These are phyloP conservation scores for Skeletonema marinoi DNA, from an alignment of 108 stramenopile species.

Conservation along the genomic window DNA sequence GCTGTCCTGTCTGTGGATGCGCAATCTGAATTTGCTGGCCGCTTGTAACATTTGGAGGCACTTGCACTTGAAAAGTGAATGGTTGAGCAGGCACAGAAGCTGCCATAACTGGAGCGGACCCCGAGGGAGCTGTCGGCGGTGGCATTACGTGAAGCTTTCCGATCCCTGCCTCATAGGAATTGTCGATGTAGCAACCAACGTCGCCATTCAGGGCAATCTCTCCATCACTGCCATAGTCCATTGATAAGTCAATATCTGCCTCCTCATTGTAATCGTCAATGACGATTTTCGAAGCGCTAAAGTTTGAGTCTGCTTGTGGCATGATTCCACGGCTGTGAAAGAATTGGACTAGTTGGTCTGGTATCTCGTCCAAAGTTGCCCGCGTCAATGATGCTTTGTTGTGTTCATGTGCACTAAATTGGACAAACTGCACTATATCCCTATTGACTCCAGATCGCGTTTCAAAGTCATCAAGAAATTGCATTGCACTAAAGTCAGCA, in stretches of 20 bases:
- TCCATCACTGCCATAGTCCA: slow-evolving; percentile 33
- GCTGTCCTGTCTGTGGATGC: slow-evolving; percentile 63
- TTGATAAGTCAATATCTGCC: slow-evolving; percentile 43
- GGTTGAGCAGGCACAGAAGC: slow-evolving; percentile 20
- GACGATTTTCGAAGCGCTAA: slow-evolving; percentile 26
- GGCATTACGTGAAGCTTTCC: slow-evolving; percentile 14
- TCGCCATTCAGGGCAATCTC: slow-evolving; percentile 36
- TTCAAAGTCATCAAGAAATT: slow-evolving; percentile 81
- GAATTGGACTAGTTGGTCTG: slow-evolving; percentile 80
- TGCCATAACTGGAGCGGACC: slow-evolving; percentile 14
- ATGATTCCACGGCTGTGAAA: slow-evolving; percentile 60
- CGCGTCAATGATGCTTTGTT: slow-evolving; percentile 67
- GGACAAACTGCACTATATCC: slow-evolving; percentile 83
- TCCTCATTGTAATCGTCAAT: slow-evolving; percentile 26
- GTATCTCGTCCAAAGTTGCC: slow-evolving; percentile 83
- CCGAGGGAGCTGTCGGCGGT: slow-evolving; percentile 9
- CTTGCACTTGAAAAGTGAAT: slow-evolving; percentile 58
- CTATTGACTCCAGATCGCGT: slow-evolving; percentile 35
- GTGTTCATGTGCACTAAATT: slow-evolving; percentile 56
- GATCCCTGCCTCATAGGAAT: slow-evolving; percentile 21
- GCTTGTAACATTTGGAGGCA: slow-evolving; percentile 55
- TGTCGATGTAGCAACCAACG: slow-evolving; percentile 25
- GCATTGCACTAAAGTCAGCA: slow-evolving; percentile 79
- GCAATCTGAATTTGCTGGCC: slow-evolving; percentile 66
- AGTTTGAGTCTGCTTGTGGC: slow-evolving; percentile 38